Conservation (phyloP, 31 red algal species). For the Asparagopsis taxiformis region DNA sequence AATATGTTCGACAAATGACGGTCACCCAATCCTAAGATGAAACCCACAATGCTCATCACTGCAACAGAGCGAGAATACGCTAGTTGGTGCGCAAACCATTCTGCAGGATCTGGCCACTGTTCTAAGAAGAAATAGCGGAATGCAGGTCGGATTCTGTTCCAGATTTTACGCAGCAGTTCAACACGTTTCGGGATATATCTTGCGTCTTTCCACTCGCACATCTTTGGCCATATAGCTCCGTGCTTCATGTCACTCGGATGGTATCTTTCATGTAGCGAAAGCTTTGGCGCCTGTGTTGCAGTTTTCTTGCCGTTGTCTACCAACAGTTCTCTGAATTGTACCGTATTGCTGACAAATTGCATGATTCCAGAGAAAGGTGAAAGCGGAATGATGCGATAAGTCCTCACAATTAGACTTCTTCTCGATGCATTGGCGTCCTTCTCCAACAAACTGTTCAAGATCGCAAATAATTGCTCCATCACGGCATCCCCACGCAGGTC, state of each 20-base stretch:
- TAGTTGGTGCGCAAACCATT: constrained; percentile 81
- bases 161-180: constrained; percentile 41
- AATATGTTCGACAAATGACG: constrained; percentile 91
- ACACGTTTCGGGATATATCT: constrained; percentile 15
- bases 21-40: constrained; percentile 90
- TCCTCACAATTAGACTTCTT: constrained; percentile 71
- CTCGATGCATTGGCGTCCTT: constrained; percentile 50
- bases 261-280: constrained; percentile 69
- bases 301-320: constrained; percentile 37
- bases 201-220: constrained; percentile 13
- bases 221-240: constrained; percentile 31
- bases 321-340: constrained; percentile 69
- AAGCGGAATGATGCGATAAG: constrained; percentile 91
- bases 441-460: constrained; percentile 82
- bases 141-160: constrained; percentile 79
- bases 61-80: constrained; percentile 92
- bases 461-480: constrained; percentile 93
- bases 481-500: constrained; percentile 95
- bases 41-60: constrained; percentile 90
- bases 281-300: constrained; percentile 3
- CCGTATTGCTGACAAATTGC: constrained; percentile 82
- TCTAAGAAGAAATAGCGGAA: constrained; percentile 92
- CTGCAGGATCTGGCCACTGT: constrained; percentile 72
- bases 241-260: constrained; percentile 58
- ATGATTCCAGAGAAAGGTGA: constrained; percentile 89